Evolutionary conservation across 805 yeast genomes (phyloP), one percentile per base, ranked within the genome.

Genomic region (Kregervanrija delftensis): DNA sequence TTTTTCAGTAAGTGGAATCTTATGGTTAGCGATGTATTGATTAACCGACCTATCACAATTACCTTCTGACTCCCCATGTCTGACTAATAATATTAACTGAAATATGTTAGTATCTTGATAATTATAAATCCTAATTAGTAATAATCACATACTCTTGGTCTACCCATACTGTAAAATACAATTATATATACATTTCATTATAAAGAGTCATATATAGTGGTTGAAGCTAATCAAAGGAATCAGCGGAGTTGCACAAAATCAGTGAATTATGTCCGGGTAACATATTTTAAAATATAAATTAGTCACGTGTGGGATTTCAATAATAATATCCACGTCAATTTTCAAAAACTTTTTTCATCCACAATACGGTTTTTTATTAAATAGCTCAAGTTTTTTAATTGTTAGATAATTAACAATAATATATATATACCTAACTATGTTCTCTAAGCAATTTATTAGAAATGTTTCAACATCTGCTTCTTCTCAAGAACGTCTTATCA

Each of bases 31-130:
- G 1, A 81, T 76, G 56, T 73, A 72, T 45, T 83, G 70, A 61
- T 90, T 90, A 42, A 90, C 89, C 1, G 79, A 66, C 59, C 90
- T 89, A 63, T 90, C 95, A 52, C 77, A 78, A 64, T 90, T 90
- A 8, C 96, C 95, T 57, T 86, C 95, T 5, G 93, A 83, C 58
- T 90, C 96, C 22, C 97, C 97, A 60, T 90, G 97, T 51, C 97
- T 79, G 11, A 90, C 80, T 28, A 90, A 69, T 42, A 90, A 68
- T 28, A 90, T 87, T 31, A 89, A 61, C 65, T 55, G 53, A 54
- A 42, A 55, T 41, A 11, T 33, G 32, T 31, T 30, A 35, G 41
- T n/a, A 22, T 32, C 52, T 55, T 50, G 46, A 57, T 45, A 42
- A 37, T 41, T 28, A 36, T 28, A 37, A 33, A 10, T 37, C 17